Percentiles rank a stretch among this genome's conserved stretches.
phyloP scores from a whole-genome alignment of 768 basidiomycete species.

The Leccinum longicurvipes region DNA sequence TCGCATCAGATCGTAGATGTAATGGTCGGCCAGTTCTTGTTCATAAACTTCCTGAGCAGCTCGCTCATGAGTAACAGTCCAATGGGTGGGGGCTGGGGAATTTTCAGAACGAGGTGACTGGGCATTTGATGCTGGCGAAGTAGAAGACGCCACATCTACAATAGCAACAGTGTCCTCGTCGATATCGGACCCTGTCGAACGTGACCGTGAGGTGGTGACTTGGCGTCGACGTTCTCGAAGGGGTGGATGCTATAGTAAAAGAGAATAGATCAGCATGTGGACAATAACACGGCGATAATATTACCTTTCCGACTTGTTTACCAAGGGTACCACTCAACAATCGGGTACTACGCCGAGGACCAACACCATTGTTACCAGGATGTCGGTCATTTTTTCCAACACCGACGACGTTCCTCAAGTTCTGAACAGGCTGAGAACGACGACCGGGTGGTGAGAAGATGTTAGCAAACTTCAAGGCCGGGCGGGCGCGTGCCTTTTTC shows the following conservation, averaged over 20 bases:
- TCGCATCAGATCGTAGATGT: slow-evolving; percentile 77
- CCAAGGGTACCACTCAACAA: slow-evolving; percentile 54
- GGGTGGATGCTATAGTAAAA: slow-evolving; percentile 30
- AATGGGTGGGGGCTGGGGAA: slow-evolving; percentile 59
- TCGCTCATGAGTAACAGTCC: slow-evolving; percentile 66
- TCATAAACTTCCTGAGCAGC: slow-evolving; percentile 71
- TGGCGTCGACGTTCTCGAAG: slow-evolving; percentile 60
- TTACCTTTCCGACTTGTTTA: slow-evolving; percentile 60
- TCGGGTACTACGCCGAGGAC: slow-evolving; percentile 71
- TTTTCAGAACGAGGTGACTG: slow-evolving; percentile 63
- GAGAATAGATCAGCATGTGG: slow-evolving; percentile 16
- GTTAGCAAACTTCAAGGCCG: slow-evolving; percentile 84
- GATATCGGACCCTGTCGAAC: slow-evolving; percentile 66
- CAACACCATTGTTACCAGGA: slow-evolving; percentile 39
- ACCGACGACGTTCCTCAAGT: slow-evolving; percentile 54
- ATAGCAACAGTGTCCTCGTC: slow-evolving; percentile 56
- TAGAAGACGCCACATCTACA: slow-evolving; percentile 53
- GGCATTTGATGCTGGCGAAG: slow-evolving; percentile 54
- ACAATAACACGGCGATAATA: slow-evolving; percentile 6
- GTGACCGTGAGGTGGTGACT: slow-evolving; percentile 50
- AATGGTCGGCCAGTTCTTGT: slow-evolving; percentile 72
- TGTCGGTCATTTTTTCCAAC: slow-evolving; percentile 51
- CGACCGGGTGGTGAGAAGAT: slow-evolving; percentile 84
- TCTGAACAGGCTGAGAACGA: slow-evolving; percentile 70
- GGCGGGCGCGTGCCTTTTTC: slow-evolving; percentile 91